These are phyloP conservation scores for Aspergillus pseudonomiae DNA, from an alignment of 2,329 filamentous ascomycete genomes.

Conservation along the genomic window DNA sequence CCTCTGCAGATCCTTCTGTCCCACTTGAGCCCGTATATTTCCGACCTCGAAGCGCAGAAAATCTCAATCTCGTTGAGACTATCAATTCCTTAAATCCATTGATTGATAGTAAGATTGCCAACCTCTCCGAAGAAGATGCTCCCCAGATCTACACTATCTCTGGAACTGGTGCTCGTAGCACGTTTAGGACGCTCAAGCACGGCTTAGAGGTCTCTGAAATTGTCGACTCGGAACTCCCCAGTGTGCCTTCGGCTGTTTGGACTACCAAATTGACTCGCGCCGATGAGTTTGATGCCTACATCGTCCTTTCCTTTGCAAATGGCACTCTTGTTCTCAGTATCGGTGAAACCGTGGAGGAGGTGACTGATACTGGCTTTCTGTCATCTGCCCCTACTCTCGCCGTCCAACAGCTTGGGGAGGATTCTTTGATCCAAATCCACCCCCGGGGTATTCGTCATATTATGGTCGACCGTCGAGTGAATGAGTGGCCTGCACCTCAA, in stretches of 20 bases:
- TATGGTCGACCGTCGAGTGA: slow-evolving; percentile 72
- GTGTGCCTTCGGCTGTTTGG: slow-evolving; percentile 90
- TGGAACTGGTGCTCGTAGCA: slow-evolving; percentile 84
- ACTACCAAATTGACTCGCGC: slow-evolving; percentile 82
- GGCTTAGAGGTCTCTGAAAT: slow-evolving; percentile 92
- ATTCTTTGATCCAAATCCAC: slow-evolving; percentile 90
- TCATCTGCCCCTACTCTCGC: slow-evolving; percentile 86
- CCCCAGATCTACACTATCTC: slow-evolving; percentile 95
- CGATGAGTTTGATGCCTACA: slow-evolving; percentile 90
- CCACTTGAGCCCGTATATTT: slow-evolving; percentile 82
- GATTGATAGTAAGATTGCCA: slow-evolving; percentile 87
- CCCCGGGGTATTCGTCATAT: slow-evolving; percentile 96
- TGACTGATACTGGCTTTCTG: slow-evolving; percentile 89
- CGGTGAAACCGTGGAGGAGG: slow-evolving; percentile 94
- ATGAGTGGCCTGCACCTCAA: slow-evolving; percentile 91
- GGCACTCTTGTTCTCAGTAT: slow-evolving; percentile 91
- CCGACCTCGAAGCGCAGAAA: slow-evolving; percentile 75
- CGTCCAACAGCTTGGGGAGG: slow-evolving; percentile 90
- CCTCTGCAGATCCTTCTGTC: slow-evolving; percentile 72
- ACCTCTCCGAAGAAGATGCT: slow-evolving; percentile 87
- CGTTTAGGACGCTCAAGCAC: slow-evolving; percentile 89
- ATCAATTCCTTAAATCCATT: slow-evolving; percentile 89
- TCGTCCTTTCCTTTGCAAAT: slow-evolving; percentile 90
- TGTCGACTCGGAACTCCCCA: slow-evolving; percentile 88
- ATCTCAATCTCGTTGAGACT: slow-evolving; percentile 80